Base-by-base conservation (phyloP, 352 stramenopile species). In the Saprolegnia parasitica region DNA sequence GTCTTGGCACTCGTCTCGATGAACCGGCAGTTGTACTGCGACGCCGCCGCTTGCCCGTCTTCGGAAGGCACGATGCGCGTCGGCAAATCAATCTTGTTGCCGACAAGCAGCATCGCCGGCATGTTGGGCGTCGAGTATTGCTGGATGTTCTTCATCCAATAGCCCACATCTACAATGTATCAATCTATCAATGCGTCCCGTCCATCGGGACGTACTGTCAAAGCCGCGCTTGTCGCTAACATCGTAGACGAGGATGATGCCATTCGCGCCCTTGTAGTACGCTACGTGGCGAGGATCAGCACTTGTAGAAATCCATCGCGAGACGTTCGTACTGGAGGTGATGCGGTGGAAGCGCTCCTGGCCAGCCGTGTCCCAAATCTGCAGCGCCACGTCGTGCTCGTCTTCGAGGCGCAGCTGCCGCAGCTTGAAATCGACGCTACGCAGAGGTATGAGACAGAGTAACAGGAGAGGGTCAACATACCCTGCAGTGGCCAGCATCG, bases 121-220 rank as follows among this genome's bases (percentile, higher is more conserved):
- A 81, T 77, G 50, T 73, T 61, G 40, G 82, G 79, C 0, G 81
- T 79, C 21, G 89, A 91, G 68, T 96, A 92, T 64, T 94, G 84
- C 16, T 92, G 86, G 65, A 98, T 98, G 72, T 98, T 98, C 71
- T 97, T 95, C 89, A 98, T 97, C 93, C 93, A 98, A 71, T 98
- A 97, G 71, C 86, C 90, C 56, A 98, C 90, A 56, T 97, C 86
- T 95, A 55, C 47, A 65, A n/a, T n/a, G 5, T 20, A 21, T 16
- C 20, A 35, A 35, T 35, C 29, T 35, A 29, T 61, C 29, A 62
- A n/a, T n/a, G n/a, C n/a, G n/a, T n/a, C n/a, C n/a, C n/a, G 39
- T 35, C 5, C 20, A 57, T 24, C 15, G 16, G 5, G 42, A 11
- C 83, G 71, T 82, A 95, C 86, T 97, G 76, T 97, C 88, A 71